These are phyloP conservation scores for Ophiostoma triangulosporum DNA, from an alignment of 2,329 filamentous ascomycete species.

Conservation along the genomic window DNA sequence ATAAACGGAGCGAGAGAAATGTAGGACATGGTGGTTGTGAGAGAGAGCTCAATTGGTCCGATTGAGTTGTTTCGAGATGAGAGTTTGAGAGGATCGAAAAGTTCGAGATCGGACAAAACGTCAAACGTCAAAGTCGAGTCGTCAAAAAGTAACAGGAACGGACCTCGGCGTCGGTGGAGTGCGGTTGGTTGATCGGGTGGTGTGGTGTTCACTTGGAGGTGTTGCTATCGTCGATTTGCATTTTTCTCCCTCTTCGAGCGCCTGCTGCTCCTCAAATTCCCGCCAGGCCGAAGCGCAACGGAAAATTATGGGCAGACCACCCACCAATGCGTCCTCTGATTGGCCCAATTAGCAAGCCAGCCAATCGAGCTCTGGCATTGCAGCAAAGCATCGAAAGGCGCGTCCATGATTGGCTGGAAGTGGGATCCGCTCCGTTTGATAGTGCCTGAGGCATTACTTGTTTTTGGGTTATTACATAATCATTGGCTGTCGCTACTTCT, in stretches of 20 bases:
- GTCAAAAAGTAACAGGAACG: too few species aligned
- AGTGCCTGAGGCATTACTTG: constrained; percentile 9
- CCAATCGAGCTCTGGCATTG: constrained; percentile 3
- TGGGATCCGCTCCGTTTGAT: neutral
- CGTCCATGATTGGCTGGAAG: constrained; percentile 11
- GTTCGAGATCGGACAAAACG: too few species aligned
- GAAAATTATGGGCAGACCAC: neutral
- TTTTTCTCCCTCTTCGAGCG: neutral
- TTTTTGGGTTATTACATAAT: neutral
- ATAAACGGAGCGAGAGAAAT: constrained; percentile 37
- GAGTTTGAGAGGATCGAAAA: neutral
- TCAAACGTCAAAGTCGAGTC: too few species aligned
- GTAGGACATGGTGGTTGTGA: constrained; percentile 5
- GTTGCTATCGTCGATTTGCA: too few species aligned
- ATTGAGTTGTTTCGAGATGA: too few species aligned
- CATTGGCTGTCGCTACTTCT: too few species aligned
- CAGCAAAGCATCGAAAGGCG: constrained; percentile 11
- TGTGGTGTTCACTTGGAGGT: too few species aligned
- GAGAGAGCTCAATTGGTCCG: neutral
- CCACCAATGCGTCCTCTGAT: neutral
- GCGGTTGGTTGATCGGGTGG: neutral
- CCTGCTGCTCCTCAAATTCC: constrained; percentile 15
- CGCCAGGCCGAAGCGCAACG: constrained; percentile 12
- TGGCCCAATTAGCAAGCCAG: neutral
- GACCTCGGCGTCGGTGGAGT: too few species aligned